Base-by-base conservation (phyloP, 805 yeast species). In the Saccharomyces eubayanus region DNA sequence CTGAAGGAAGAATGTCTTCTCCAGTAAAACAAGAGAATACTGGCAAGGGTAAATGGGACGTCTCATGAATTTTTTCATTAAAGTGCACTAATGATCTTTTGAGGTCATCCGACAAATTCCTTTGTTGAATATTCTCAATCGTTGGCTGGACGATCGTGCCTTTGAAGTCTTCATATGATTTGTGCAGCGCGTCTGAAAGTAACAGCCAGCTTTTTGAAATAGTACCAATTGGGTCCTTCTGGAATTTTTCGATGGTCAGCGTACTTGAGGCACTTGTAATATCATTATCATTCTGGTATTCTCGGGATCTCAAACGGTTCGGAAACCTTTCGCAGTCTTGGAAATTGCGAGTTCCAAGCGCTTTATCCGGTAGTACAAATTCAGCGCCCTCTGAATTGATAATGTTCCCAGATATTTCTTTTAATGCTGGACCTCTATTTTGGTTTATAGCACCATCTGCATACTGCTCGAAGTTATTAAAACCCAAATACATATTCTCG, bases 41-140 rank as follows among this genome's bases (percentile, higher is more conserved):
- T 58, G 83, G 85, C 52, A 81, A 83, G 29, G 96, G 88, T 59
- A 81, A 82, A 56, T 76, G 79, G 31, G 95, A 87, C 0, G 97
- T 89, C 57, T 90, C 95, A 68, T 87, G 96, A 74, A 92, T 87
- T 65, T 84, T 89, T 67, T 88, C 95, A 49, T 97, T 97, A 74
- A 92, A 94, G 74, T 94, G 97, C 55, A 89, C 85, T 79, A 95
- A 87, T n/a, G 98, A 98, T 61, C 89, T 81, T 57, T 80, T 83
- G 4, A 98, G 94, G 64, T 89, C 96, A 52, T 72, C 75, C 28
- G 95, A 82, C 47, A 88, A 70, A 55, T 94, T 97, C 57, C 87
- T 82, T 5, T 62, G 59, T 40, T 84, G 81, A 61, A 92, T 77
- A 64, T 87, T 90, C 65, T 83, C 84, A 67, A 89, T 78, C 47